Base-by-base conservation (phyloP, 805 yeast species). In the Pichia gijzeniarum region DNA sequence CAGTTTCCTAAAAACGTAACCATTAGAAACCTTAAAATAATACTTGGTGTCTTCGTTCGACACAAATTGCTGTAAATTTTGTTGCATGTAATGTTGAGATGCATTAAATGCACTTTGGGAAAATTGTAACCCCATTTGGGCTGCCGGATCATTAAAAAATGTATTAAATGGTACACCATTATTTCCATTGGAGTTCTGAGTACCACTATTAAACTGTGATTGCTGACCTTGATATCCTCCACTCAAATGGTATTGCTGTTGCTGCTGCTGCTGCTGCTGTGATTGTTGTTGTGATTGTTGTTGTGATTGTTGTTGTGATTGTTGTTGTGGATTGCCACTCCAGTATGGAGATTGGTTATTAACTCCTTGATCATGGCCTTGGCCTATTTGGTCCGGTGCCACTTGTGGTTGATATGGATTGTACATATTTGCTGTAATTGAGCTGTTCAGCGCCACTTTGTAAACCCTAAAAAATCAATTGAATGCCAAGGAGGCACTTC, bases 11-110 rank as follows among this genome's bases (percentile, higher is more conserved):
- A 84, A 60, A 13, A 93, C 99, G 58, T 91, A 95, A 5, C 80
- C 70, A 62, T 91, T 95, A 39, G 95, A 83, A 17, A 93, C 96
- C 64, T 86, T 87, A 72, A 93, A 95, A 65, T 90, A 90, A 67
- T 82, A 85, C 53, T 88, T 82, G 54, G 93, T 66, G 45, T 85
- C 81, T 44, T 73, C 71, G 20, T 69, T 68, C 3, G 73, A 69
- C 25, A 76, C 72, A 53, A 73, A 68, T 35, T 68, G 69, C 19
- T 76, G 76, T 53, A 82, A 73, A 63, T 85, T 87, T 49, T 81
- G 82, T 53, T 85, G 85, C 61, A 88, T 64, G 64, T 85, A 85
- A 50, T 82, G 82, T 54, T 85, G 86, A 20, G 93, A 87, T 27
- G 87, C 85, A 52, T 78, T 77, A 48, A 93, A 76, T 1, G 97